Evolutionary conservation across 225 moss, liverwort and hornwort species (phyloP), one percentile per base, ranked within the genome.

Genomic region (Pseudoscleropodium purum): DNA sequence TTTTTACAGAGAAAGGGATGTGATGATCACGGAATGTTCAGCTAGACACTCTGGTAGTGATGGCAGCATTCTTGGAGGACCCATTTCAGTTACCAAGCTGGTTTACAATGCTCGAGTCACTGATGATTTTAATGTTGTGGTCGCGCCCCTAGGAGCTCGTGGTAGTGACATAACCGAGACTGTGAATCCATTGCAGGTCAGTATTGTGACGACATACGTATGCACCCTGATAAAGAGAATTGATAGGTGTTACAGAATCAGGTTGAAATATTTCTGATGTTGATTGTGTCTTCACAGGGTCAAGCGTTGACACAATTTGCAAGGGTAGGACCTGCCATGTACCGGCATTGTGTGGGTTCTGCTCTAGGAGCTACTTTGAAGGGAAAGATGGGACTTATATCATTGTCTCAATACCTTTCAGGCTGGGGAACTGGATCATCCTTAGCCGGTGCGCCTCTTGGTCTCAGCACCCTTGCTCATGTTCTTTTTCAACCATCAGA

Each of bases 121-220:
- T 51, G 95, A 99, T 88, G 93, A 94, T n/a, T 85, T 99, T 13
- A 92, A 92, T 27, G 59, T 99, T 68, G 84, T 95, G 27, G 88
- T 99, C 79, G 96, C 97, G 33, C 98, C 98, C 56, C 88, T 99
- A 36, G 98, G 97, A 84, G 96, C 96, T 78, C 89, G 91, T 84
- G 93, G 92, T 60, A 91, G 81, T 67, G 96, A 99, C 90, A 94
- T 99, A 82, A 95, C 92, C 24, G 97, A 99, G 90, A 94, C 93
- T 49, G 95, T 96, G 57, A 99, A 97, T 80, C 97, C 97, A 52
- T 93, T 99, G 89, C 97, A 96, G 98, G 98, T 98, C 75, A 82
- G 96, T 84, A 62, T 75, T 43, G 49, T 86, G 78, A 68, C 54
- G 84, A 56, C 84, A n/a, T 41, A 68, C 39, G 69, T 84, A n/a